Percentiles rank a stretch among this genome's conserved stretches.
These are phyloP conservation scores for Lactarius akahatsu DNA, from an alignment of 768 basidiomycete species.

Conservation along the genomic window DNA sequence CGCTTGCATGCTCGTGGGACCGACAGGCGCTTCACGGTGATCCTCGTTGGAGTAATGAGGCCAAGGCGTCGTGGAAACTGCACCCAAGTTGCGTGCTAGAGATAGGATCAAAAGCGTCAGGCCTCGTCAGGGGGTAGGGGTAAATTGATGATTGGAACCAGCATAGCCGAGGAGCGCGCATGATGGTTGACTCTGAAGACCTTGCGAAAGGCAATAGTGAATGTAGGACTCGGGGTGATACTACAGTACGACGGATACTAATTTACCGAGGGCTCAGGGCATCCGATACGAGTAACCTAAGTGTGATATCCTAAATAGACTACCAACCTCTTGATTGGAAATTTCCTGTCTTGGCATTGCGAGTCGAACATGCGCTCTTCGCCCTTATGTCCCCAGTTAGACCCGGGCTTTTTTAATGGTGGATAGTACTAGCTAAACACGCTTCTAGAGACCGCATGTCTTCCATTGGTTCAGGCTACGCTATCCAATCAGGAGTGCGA, in stretches of 20 bases:
- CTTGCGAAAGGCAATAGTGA: background rate
- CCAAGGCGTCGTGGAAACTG: background rate
- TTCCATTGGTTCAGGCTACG: background rate
- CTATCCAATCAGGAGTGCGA: background rate
- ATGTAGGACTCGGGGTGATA: background rate
- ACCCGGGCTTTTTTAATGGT: background rate
- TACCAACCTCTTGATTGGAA: background rate
- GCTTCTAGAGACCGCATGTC: background rate
- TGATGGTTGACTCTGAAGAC: background rate
- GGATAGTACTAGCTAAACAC: background rate
- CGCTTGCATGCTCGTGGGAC: background rate
- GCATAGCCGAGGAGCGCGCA: background rate
- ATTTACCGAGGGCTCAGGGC: background rate
- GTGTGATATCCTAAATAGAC: background rate
- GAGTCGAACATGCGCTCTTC: background rate
- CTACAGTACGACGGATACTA: background rate
- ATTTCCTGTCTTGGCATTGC: background rate
- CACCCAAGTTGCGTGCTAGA: background rate
- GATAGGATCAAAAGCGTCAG: background rate
- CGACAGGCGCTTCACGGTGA: background rate
- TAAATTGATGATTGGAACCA: background rate
- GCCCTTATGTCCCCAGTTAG: background rate
- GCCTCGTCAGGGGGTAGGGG: background rate
- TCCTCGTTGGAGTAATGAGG: constrained; percentile 2
- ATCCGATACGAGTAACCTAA: background rate